Conservation (phyloP, 768 basidiomycete genomes). For the Lactifluus pinguis region DNA sequence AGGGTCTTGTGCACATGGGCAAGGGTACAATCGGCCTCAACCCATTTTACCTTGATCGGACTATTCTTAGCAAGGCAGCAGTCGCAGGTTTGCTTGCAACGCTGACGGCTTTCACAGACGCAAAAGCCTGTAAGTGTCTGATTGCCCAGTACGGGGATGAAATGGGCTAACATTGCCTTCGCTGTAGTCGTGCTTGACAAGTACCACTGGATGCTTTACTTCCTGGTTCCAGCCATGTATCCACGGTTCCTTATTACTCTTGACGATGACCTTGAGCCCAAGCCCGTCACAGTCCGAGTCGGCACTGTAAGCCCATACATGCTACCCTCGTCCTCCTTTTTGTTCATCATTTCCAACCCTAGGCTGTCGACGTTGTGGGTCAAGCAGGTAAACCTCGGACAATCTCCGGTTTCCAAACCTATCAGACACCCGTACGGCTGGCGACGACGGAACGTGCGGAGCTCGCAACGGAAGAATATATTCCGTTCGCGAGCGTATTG, state of each 20-base stretch:
- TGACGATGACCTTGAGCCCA: conserved; percentile 79
- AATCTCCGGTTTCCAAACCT: conserved; percentile 97
- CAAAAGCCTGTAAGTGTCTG: conserved; percentile 73
- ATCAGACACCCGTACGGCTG: conserved; percentile 90
- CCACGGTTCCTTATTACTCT: conserved; percentile 97
- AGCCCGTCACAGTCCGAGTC: conserved; percentile 89
- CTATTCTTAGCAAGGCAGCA: conserved; percentile 81
- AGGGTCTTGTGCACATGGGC: conserved; percentile 98
- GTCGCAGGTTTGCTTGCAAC: conserved; percentile 85
- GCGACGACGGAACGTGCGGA: conserved; percentile 93
- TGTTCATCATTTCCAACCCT: conserved; percentile 10
- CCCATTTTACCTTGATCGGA: conserved; percentile 91
- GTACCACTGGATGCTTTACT: conserved; percentile 98
- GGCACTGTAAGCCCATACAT: conserved; percentile 54
- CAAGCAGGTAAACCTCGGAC: conserved; percentile 96
- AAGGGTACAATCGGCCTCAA: conserved; percentile 97
- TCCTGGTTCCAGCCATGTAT: conserved; percentile 94
- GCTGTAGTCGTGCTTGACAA: conserved; percentile 79
- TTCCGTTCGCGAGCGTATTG: conserved; percentile 81
- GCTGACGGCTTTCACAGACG: conserved; percentile 86
- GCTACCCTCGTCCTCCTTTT: background rate
- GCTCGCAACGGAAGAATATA: conserved; percentile 93
- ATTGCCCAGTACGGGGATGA: background rate
- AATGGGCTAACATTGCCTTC: background rate
- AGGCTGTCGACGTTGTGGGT: conserved; percentile 96